Evolutionary conservation across 768 basidiomycete species (phyloP), one percentile per base, ranked within the genome.

Genomic region (Exidia glandulosa): DNA sequence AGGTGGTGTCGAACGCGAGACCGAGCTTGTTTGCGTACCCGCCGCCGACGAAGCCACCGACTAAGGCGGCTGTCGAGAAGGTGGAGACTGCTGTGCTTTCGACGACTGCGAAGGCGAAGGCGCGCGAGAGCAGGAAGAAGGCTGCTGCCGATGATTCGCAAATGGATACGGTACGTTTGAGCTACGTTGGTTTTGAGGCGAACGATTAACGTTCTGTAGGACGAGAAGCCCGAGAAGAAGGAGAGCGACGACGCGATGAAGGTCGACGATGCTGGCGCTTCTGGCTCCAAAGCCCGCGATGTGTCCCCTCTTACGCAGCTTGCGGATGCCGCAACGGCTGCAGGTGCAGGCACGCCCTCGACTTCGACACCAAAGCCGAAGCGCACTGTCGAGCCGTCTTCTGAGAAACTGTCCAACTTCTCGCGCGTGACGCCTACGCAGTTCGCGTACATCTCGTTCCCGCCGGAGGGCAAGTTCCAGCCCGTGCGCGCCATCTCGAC

Each of bases 61-160:
- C 92, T 75, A 95, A 94, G 74, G 94, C 97, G 75, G 80, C 89
- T 0, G 87, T 90, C 25, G 82, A 89, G 45, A 96, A 95, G 73
- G 87, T 95, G 58, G 93, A 90, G 31, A 87, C 94, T 14, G 96
- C 94, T 34, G 94, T 99, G 12, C 80, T 99, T 41, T 96, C 93
- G 7, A 98, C 96, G 0, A 99, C 96, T 1, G 95, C 94, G 0
- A 95, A 92, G 71, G 92, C 90, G n/a, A 92, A 91, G 70, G 94
- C 94, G 1, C 81, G 96, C 63, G 93, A 94, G 69, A 94, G 90
- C 80, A 88, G 84, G 66, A 79, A 77, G 57, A 93, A 96, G 73
- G 90, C 88, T 48, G 88, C 83, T 45, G 85, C 83, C 3, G 69
- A 63, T 27, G 92, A 92, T 56, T 89, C 52, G 76, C 78, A 1